Evolutionary conservation across 2,329 filamentous ascomycete species (phyloP).

Genomic region (Fusarium buxicola): DNA sequence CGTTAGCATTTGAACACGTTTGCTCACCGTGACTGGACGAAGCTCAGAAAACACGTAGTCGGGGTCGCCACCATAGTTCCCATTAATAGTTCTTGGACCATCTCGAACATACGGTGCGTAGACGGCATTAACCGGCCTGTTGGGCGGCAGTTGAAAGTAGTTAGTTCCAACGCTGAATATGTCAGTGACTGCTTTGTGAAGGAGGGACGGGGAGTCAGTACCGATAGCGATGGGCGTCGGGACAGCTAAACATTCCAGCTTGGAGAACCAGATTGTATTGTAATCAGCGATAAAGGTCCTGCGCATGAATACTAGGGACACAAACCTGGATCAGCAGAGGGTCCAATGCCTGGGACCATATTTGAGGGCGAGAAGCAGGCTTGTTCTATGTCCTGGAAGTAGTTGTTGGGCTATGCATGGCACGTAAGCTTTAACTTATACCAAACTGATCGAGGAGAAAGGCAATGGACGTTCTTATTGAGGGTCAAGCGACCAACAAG

Average conservation of each 20-base stretch:
- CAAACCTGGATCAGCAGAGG: conserved; percentile 67
- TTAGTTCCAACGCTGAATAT: conserved; percentile 64
- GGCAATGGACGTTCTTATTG: conserved; percentile 65
- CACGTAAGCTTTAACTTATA: rapidly evolving
- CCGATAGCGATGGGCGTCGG: conserved; percentile 70
- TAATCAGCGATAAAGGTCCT: background rate
- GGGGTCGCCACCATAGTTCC: conserved; percentile 45
- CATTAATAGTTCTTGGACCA: conserved; percentile 40
- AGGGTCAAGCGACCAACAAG: conserved; percentile 72
- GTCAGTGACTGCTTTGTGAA: background rate
- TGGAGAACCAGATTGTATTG: conserved; percentile 59
- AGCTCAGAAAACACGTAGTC: conserved; percentile 43
- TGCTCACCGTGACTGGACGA: conserved; percentile 57
- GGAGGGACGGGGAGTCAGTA: background rate
- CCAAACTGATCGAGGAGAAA: rapidly evolving
- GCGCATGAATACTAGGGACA: background rate
- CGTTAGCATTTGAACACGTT: conserved; percentile 33
- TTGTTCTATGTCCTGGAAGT: conserved; percentile 78
- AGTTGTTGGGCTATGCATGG: conserved; percentile 60
- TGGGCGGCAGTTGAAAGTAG: conserved; percentile 59
- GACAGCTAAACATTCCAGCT: conserved; percentile 70
- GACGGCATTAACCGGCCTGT: conserved; percentile 34
- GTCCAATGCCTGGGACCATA: conserved; percentile 72
- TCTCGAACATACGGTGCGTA: conserved; percentile 45
- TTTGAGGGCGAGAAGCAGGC: conserved; percentile 73